Conservation (phyloP, 768 basidiomycete species). For the Pleurotus citrinopileatus region DNA sequence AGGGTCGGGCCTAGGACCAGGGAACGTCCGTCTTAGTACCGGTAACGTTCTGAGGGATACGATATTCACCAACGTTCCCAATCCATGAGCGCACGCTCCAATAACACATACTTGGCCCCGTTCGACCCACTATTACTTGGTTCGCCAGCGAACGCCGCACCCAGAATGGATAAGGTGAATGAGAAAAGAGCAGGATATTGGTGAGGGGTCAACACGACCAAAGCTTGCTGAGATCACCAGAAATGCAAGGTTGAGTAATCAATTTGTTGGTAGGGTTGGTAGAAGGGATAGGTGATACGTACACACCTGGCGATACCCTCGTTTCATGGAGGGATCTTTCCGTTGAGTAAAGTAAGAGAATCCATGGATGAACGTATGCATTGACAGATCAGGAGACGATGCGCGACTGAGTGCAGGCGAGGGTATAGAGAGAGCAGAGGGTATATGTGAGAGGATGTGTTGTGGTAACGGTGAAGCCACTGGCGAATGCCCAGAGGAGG, state of each 20-base stretch:
- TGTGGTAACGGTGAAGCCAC: not conserved
- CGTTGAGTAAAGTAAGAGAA: conserved; percentile 76
- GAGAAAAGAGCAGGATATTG: conserved; percentile 84
- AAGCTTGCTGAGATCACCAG: conserved; percentile 70
- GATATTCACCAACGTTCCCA: not conserved
- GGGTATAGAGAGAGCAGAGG: conserved; percentile 22
- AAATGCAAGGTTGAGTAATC: conserved; percentile 4
- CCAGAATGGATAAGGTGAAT: conserved; percentile 61
- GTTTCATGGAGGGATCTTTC: conserved; percentile 59
- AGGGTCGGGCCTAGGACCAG: conserved; percentile 78
- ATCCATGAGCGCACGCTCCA: conserved; percentile 53
- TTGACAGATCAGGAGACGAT: conserved; percentile 8
- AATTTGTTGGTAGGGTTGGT: not conserved
- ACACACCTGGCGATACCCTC: conserved; percentile 77
- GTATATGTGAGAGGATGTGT: conserved; percentile 19
- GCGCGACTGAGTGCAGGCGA: not conserved
- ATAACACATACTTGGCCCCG: conserved; percentile 72
- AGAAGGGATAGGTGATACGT: not conserved
- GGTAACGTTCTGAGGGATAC: not conserved
- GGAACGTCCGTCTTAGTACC: conserved; percentile 24
- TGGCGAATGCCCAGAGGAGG: not conserved
- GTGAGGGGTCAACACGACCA: conserved; percentile 79
- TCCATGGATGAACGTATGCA: conserved; percentile 68
- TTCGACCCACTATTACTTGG: conserved; percentile 78
- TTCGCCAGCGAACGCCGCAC: conserved; percentile 70